Conservation (phyloP, 106 monocot species). For the Alisma plantagoaquatica region DNA sequence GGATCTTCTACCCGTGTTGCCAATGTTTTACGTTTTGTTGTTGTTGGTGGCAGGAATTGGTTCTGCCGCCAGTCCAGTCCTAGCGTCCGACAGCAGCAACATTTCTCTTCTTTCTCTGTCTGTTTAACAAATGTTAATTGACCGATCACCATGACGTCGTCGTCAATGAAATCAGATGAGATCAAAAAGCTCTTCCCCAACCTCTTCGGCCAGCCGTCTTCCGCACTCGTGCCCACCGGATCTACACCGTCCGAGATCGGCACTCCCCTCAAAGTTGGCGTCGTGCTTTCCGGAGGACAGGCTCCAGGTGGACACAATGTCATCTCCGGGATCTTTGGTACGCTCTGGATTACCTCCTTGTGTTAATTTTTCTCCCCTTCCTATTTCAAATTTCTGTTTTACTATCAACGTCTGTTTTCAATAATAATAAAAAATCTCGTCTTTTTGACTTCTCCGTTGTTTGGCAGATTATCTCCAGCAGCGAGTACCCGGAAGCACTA, state of each 20-base stretch:
- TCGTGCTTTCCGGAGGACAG: too few relatives aligned
- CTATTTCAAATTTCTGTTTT: too few relatives aligned
- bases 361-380: too few relatives aligned
- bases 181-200: constrained; percentile 1
- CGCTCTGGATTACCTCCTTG: not conserved
- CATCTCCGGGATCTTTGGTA: not conserved
- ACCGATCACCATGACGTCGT: not conserved
- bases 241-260: not conserved
- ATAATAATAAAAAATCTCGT: not conserved
- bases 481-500: not conserved
- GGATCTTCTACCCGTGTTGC: too few relatives aligned
- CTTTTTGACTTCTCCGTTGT: not conserved
- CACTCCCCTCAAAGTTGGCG: too few relatives aligned
- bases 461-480: not conserved
- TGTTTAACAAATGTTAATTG: too few relatives aligned
- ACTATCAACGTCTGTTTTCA: too few relatives aligned
- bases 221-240: not conserved
- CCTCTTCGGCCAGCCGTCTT: constrained; percentile 3
- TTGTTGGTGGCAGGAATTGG: too few relatives aligned
- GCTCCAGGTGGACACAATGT: too few relatives aligned
- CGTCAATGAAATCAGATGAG: not conserved
- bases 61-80: too few relatives aligned
- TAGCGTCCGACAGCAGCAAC: too few relatives aligned
- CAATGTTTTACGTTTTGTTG: too few relatives aligned
- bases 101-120: not conserved